Conservation (phyloP, 768 basidiomycete genomes). For the Tylopilus sp. region DNA sequence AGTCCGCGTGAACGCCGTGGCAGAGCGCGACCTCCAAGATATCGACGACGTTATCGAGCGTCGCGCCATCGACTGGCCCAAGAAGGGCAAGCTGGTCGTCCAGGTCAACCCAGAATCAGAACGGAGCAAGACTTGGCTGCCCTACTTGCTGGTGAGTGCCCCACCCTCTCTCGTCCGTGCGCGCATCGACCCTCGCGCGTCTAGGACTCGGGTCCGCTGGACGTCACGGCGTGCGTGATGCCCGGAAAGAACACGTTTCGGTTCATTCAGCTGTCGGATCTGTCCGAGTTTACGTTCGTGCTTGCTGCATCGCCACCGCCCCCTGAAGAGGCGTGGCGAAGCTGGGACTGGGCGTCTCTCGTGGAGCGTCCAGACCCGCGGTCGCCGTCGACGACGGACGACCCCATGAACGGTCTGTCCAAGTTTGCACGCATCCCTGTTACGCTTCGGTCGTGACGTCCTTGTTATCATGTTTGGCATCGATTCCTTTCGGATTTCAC, state of each 20-base stretch:
- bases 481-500: not conserved
- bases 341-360: conserved; percentile 23
- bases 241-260: conserved; percentile 47
- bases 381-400: not conserved
- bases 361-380: not conserved
- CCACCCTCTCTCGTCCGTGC: not conserved
- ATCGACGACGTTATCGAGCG: conserved; percentile 10
- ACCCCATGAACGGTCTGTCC: conserved; percentile 1
- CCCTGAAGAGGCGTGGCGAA: conserved; percentile 21
- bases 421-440: conserved; percentile 21
- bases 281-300: conserved; percentile 43
- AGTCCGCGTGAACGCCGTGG: conserved; percentile 2
- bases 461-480: not conserved
- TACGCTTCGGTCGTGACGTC: conserved; percentile 16
- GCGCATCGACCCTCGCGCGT: too few species aligned
- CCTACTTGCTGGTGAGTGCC: conserved; percentile 39
- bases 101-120: conserved; percentile 40
- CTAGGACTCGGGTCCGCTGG: conserved; percentile 33
- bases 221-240: conserved; percentile 40
- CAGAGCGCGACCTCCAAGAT: conserved; percentile 1
- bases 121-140: conserved; percentile 40
- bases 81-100: conserved; percentile 42
- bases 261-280: conserved; percentile 46
- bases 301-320: conserved; percentile 37
- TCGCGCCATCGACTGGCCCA: conserved; percentile 39